These are phyloP conservation scores for Paraphaeosphaeria minitans DNA, from an alignment of 2,329 filamentous ascomycete genomes.

Conservation along the genomic window DNA sequence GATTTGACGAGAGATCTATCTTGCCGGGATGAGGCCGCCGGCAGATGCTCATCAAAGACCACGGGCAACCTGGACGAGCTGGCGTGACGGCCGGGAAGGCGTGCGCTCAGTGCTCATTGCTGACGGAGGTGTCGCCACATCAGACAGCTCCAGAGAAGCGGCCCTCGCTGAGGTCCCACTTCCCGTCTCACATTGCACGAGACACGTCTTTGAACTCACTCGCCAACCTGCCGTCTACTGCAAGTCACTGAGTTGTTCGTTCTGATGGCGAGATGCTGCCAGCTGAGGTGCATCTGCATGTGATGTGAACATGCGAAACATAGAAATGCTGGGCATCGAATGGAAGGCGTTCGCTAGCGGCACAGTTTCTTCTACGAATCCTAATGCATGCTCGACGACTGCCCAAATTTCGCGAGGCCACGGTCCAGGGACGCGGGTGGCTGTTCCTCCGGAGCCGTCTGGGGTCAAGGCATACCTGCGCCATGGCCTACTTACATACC, in stretches of 20 bases:
- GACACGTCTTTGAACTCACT: conserved; percentile 26
- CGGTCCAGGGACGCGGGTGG: conserved; percentile 17
- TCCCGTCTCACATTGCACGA: conserved; percentile 38
- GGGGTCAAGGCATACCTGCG: conserved; percentile 25
- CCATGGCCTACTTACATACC: conserved; percentile 23
- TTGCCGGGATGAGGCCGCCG: conserved; percentile 7
- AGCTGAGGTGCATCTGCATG: neutral
- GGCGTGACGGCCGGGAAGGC: conserved; percentile 19
- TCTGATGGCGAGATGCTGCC: neutral
- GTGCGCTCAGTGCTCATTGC: conserved; percentile 7
- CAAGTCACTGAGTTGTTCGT: conserved; percentile 5
- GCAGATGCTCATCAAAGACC: conserved; percentile 4
- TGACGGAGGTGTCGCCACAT: conserved; percentile 15
- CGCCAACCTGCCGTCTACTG: conserved; percentile 3
- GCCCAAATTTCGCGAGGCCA: conserved; percentile 7
- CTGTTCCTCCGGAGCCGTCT: conserved; percentile 3
- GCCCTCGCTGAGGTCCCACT: conserved; percentile 38
- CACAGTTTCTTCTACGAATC: conserved; percentile 2
- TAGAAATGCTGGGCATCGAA: neutral
- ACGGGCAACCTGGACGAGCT: conserved; percentile 14
- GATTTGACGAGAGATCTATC: neutral
- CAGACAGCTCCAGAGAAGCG: conserved; percentile 39
- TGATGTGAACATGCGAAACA: neutral
- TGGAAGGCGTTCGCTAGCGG: neutral
- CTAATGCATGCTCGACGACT: conserved; percentile 2